Evolutionary conservation across 257 asterid species (phyloP).

Genomic region (Primulina huaijiensis): DNA sequence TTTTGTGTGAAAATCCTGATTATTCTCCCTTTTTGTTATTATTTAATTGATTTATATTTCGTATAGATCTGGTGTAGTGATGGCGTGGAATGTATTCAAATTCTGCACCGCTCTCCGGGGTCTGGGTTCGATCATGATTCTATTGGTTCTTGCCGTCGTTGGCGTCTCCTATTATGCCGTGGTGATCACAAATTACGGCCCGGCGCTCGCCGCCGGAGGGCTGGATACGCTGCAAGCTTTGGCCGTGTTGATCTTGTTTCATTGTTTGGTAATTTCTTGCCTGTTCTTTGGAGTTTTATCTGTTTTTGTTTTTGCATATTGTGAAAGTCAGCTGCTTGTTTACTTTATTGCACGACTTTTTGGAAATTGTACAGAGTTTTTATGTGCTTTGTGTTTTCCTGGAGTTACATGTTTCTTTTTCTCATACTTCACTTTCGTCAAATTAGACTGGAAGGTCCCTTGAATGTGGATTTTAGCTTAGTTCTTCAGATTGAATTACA

Average conservation of each 20-base stretch:
- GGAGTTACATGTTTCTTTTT: neutral
- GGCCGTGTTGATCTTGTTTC: constrained; percentile 49
- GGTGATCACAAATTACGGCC: constrained; percentile 55
- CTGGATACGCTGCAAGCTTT: constrained; percentile 43
- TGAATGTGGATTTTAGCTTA: neutral
- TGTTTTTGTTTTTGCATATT: neutral
- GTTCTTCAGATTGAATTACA: neutral
- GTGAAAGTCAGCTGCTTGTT: constrained; percentile 7
- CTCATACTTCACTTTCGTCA: neutral
- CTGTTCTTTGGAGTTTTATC: neutral
- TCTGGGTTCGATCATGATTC: constrained; percentile 73
- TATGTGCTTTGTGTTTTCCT: neutral
- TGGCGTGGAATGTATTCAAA: constrained; percentile 80
- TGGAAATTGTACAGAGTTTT: neutral
- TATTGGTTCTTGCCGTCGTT: constrained; percentile 63
- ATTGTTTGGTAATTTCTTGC: constrained; percentile 43
- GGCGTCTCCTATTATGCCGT: constrained; percentile 71
- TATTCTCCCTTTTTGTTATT: neutral
- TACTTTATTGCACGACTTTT: no score
- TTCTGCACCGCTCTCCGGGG: constrained; percentile 68
- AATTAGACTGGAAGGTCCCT: neutral
- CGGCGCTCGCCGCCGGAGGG: constrained; percentile 46
- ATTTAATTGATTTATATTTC: constrained; percentile 27
- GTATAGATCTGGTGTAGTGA: constrained; percentile 72
- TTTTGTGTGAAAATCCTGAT: neutral